Percentiles rank a stretch among this genome's conserved stretches.
Conservation (phyloP, 768 basidiomycete genomes). For the Podaxis sp. region DNA sequence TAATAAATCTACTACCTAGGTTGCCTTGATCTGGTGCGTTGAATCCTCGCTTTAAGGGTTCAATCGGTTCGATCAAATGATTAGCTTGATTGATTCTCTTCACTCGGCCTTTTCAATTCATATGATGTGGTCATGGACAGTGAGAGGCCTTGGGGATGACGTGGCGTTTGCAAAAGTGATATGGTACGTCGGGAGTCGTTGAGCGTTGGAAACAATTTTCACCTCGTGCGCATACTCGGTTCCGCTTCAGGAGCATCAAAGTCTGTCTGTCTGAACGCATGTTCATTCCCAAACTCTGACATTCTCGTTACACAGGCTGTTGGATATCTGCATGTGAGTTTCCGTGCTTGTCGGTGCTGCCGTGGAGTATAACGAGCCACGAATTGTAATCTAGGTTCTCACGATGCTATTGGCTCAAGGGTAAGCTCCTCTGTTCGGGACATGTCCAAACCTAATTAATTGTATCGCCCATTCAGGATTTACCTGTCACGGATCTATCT, state of each 20-base stretch:
- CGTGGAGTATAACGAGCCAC: background rate
- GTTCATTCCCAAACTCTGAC: background rate
- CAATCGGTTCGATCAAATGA: background rate
- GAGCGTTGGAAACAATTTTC: background rate
- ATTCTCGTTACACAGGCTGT: slow-evolving; percentile 1
- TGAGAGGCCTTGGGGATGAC: slow-evolving; percentile 9
- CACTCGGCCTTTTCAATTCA: slow-evolving; percentile 14
- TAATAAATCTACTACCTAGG: background rate
- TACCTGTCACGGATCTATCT: slow-evolving; percentile 11
- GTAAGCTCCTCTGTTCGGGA: background rate
- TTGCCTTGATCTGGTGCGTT: slow-evolving; percentile 9
- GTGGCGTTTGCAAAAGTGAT: background rate
- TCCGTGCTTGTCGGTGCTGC: background rate
- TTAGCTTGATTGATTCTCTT: slow-evolving; percentile 8
- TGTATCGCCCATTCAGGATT: background rate
- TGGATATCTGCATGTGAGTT: slow-evolving; percentile 10
- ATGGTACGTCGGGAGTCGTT: background rate
- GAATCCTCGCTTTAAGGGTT: background rate
- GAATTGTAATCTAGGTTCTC: slow-evolving; percentile 3
- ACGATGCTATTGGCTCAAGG: slow-evolving; percentile 12
- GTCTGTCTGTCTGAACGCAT: background rate
- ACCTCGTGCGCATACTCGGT: background rate
- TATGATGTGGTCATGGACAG: slow-evolving; percentile 12
- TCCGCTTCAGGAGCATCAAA: slow-evolving; percentile 10
- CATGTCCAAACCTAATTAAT: background rate